These are phyloP conservation scores for Nitzschia sp. DNA, from an alignment of 108 stramenopile species.

Conservation along the genomic window DNA sequence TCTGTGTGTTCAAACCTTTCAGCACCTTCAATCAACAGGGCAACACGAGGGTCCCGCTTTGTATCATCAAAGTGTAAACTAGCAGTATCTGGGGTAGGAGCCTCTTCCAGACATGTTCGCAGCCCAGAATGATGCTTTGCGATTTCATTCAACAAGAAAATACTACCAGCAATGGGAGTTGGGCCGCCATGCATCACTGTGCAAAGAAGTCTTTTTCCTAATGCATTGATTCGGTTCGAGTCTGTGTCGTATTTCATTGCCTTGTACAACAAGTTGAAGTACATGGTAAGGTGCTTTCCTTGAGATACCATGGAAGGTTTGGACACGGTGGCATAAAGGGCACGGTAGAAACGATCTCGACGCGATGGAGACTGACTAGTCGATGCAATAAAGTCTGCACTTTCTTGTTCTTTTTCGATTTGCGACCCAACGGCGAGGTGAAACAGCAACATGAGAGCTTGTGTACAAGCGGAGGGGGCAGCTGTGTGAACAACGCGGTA, in stretches of 20 bases:
- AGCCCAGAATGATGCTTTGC: conserved; percentile 62
- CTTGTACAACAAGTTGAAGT: conserved; percentile 95
- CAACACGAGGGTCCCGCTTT: conserved; percentile 74
- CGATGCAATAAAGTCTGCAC: conserved; percentile 12
- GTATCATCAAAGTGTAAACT: conserved; percentile 48
- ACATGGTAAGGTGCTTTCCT: conserved; percentile 86
- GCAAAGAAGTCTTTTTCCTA: conserved; percentile 85
- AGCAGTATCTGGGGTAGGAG: conserved; percentile 21
- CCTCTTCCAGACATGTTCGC: conserved; percentile 29
- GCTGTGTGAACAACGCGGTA: conserved; percentile 87
- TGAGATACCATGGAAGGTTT: conserved; percentile 56
- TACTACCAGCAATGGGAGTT: conserved; percentile 75
- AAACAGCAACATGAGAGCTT: conserved; percentile 92
- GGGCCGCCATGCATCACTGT: conserved; percentile 67
- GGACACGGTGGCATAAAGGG: conserved; percentile 87
- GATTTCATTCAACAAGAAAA: conserved; percentile 92
- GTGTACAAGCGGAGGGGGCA: conserved; percentile 82
- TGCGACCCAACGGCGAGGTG: conserved; percentile 70
- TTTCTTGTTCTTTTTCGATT: conserved; percentile 26
- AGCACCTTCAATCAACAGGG: conserved; percentile 27
- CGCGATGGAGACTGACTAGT: conserved; percentile 25
- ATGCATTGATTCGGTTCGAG: conserved; percentile 68
- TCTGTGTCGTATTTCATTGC: conserved; percentile 87
- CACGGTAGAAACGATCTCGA: conserved; percentile 88
- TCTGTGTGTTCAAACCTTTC: conserved; percentile 1